Conservation (phyloP, 2,329 filamentous ascomycete species). For the Aspergillus hortae region DNA sequence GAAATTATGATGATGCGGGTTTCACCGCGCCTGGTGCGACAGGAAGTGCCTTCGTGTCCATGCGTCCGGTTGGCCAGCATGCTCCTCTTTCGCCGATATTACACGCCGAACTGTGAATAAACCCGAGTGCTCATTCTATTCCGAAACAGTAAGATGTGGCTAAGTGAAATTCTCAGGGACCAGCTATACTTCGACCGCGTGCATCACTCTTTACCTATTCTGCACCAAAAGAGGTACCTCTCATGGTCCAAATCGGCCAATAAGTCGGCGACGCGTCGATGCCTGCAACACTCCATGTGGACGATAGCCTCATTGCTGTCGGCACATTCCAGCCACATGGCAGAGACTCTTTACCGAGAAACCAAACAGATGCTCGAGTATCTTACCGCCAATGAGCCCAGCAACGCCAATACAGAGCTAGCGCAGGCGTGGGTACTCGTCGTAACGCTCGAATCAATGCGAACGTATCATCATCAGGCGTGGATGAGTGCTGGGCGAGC, state of each 20-base stretch:
- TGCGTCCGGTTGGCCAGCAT: background rate
- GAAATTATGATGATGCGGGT: background rate
- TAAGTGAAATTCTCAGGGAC: conserved; percentile 2
- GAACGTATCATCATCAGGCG: conserved; percentile 24
- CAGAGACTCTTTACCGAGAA: background rate
- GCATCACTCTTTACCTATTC: conserved; percentile 6
- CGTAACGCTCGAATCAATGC: conserved; percentile 15
- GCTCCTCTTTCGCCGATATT: background rate
- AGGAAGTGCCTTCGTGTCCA: background rate
- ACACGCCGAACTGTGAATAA: background rate
- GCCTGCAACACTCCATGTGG: conserved; percentile 9
- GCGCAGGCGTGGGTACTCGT: conserved; percentile 17
- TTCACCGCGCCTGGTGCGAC: background rate
- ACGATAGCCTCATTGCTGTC: conserved; percentile 8
- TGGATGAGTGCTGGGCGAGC: conserved; percentile 34
- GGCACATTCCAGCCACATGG: background rate
- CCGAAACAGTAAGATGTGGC: background rate
- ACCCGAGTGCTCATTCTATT: background rate
- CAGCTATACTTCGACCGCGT: conserved; percentile 14
- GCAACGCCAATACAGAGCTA: conserved; percentile 2
- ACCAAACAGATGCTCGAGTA: conserved; percentile 13
- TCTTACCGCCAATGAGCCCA: conserved; percentile 1
- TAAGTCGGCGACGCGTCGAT: background rate
- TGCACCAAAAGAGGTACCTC: conserved; percentile 6
- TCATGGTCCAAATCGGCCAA: background rate